Evolutionary conservation across 345 rosid genomes (phyloP), one percentile per base, ranked within the genome.

Genomic region (Linum tenue): DNA sequence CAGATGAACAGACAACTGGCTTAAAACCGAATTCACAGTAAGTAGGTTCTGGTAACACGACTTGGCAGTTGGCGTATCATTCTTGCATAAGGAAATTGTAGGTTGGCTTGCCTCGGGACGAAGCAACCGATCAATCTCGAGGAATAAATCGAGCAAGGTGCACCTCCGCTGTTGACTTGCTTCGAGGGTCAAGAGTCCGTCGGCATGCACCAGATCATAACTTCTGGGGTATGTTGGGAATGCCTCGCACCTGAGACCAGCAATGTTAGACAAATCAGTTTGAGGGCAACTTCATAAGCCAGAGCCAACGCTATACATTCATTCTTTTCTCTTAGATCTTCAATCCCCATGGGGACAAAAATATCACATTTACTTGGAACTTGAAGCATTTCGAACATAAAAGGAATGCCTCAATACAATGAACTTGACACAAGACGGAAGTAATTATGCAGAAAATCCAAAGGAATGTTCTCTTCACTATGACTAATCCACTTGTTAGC

Each of bases 181-280:
- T 76, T 80, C 87, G 55, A 87, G 96, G 11, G 91, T 79, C 56
- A 95, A 75, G 55, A 95, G 88, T 64, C 87, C 90, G 56, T 83
- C 86, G 0, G 94, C 97, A 56, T 95, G 95, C 64, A 95, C 94
- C 81, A 95, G 73, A 73, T 95, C 99, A 68, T 91, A 95, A 60
- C 91, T 84, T 83, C 99, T 87, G 22, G 99, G 94, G 71, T 95
- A 91, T 2, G 88, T 81, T 2, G 99, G 99, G 77, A 91, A 95
- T 71, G 94, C 78, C 76, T 95, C 98, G 65, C 99, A 89, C 99
- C 99, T 95, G 81, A 66, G 14, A 57, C 16, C 40, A 42, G 16
- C 53, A 39, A 41, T 4, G 10, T 17, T 2, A 63, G 31, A 62
- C 16, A 10, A 3, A 3, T 62, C 5, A n/a, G n/a, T 22, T 22